These are phyloP conservation scores for Coprinellus aureogranulatus DNA, from an alignment of 768 basidiomycete species.

Conservation along the genomic window DNA sequence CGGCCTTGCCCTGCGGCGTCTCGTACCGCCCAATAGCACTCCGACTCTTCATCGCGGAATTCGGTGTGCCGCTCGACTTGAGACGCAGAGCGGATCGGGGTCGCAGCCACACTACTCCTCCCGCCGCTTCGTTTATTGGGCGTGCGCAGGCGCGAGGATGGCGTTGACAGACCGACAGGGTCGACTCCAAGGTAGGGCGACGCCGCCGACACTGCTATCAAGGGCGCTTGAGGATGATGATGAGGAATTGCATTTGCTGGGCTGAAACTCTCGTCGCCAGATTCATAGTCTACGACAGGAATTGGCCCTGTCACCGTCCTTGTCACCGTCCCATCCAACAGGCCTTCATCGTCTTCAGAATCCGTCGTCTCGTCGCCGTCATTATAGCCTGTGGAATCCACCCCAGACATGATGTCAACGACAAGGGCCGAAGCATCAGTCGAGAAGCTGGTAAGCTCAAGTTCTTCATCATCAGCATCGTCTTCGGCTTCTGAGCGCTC, in stretches of 20 bases:
- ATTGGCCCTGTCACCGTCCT: conserved; percentile 25
- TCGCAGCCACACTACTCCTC: conserved; percentile 23
- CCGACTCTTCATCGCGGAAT: conserved; percentile 55
- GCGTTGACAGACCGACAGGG: neutral
- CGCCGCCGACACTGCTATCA: conserved; percentile 4
- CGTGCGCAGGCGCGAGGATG: conserved; percentile 3
- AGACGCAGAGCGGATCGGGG: conserved; percentile 42
- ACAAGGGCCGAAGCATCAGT: conserved; percentile 62
- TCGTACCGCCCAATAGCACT: conserved; percentile 40
- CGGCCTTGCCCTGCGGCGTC: conserved; percentile 54
- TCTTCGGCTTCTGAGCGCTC: conserved; percentile 45
- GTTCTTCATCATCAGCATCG: conserved; percentile 68
- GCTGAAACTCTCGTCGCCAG: conserved; percentile 35
- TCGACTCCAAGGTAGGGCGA: conserved; percentile 2
- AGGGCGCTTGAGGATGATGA: conserved; percentile 3
- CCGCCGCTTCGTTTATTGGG: conserved; percentile 4
- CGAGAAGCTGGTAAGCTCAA: conserved; percentile 67
- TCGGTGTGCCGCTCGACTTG: conserved; percentile 52
- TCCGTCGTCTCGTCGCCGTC: conserved; percentile 48
- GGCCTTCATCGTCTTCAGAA: conserved; percentile 46
- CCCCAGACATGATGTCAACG: conserved; percentile 51
- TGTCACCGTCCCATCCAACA: conserved; percentile 26
- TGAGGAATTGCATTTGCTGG: conserved; percentile 1
- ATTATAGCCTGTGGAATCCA: conserved; percentile 37
- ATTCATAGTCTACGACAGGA: conserved; percentile 37